These are phyloP conservation scores for Trypanosoma platydactyli DNA, from an alignment of 208 protist species.

Conservation along the genomic window DNA sequence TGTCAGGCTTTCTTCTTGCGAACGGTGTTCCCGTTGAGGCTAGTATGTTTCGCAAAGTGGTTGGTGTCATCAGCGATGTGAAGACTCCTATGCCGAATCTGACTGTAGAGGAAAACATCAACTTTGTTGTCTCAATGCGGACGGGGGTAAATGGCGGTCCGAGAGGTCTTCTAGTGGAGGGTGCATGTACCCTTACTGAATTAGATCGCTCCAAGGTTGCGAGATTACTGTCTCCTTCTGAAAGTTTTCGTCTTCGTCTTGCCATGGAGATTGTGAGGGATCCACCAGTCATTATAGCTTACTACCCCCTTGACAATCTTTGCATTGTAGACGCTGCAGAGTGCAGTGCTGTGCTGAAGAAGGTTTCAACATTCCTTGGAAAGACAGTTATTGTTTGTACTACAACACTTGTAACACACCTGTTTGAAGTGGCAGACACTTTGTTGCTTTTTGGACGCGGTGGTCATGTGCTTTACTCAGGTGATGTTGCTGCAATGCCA, in stretches of 20 bases:
- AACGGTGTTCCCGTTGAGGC: conserved; percentile 29
- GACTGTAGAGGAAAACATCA: conserved; percentile 51
- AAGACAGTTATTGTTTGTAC: conserved; percentile 65
- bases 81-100: conserved; percentile 38
- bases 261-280: conserved; percentile 66
- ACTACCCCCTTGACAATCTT: conserved; percentile 44
- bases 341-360: conserved; percentile 32
- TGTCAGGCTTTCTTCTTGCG: conserved; percentile 36
- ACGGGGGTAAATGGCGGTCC: conserved; percentile 33
- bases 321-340: conserved; percentile 24
- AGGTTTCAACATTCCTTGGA: conserved; percentile 33
- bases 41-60: conserved; percentile 27
- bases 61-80: conserved; percentile 32
- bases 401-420: conserved; percentile 33
- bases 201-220: conserved; percentile 36
- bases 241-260: conserved; percentile 51
- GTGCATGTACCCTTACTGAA: conserved; percentile 36
- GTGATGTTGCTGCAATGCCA: conserved; percentile 25
- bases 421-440: conserved; percentile 40
- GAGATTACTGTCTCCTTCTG: conserved; percentile 32
- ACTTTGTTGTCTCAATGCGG: conserved; percentile 53
- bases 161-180: conserved; percentile 40
- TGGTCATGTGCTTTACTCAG: conserved; percentile 55
- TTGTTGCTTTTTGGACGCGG: conserved; percentile 41
- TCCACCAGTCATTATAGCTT: conserved; percentile 45